A percentile compares a stretch with the other conserved stretches of the same genome.
These are phyloP conservation scores for Talaromyces pinophilus DNA, from an alignment of 2,329 filamentous ascomycete genomes.

Conservation along the genomic window DNA sequence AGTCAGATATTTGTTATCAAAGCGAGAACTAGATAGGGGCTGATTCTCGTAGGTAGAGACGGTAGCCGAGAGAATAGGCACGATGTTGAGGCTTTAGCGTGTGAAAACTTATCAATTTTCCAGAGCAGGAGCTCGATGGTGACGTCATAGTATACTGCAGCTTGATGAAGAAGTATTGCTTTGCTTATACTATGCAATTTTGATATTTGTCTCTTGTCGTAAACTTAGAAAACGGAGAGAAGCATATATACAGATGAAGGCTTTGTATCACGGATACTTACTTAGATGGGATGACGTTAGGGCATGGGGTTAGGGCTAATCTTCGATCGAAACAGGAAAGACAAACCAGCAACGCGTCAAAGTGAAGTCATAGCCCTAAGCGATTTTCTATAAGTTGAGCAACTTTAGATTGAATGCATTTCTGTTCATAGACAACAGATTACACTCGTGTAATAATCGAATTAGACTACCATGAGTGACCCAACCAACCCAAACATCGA, in stretches of 20 bases:
- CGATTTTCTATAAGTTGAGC: not conserved
- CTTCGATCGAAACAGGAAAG: conserved; percentile 21
- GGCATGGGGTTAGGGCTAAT: conserved; percentile 5
- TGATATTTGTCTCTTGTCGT: not conserved
- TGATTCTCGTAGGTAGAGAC: not conserved
- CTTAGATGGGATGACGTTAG: not conserved
- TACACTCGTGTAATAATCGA: too few relatives aligned
- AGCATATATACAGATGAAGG: too few relatives aligned
- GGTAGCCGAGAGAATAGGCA: not conserved
- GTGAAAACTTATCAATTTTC: not conserved
- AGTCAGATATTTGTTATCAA: not conserved
- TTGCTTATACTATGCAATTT: not conserved
- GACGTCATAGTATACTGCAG: not conserved
- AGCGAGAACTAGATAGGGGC: not conserved
- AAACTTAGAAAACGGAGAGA: too few relatives aligned
- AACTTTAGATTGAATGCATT: too few relatives aligned
- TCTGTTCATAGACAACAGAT: too few relatives aligned
- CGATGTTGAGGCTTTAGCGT: not conserved
- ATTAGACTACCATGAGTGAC: conserved; percentile 36
- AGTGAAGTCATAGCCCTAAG: conserved; percentile 32
- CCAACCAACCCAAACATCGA: conserved; percentile 55
- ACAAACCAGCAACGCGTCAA: conserved; percentile 27
- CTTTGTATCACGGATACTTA: not conserved
- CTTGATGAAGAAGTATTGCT: not conserved
- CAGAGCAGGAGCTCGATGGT: not conserved